Conservation (phyloP, 306 rosid species). For the Rubus idaeus region DNA sequence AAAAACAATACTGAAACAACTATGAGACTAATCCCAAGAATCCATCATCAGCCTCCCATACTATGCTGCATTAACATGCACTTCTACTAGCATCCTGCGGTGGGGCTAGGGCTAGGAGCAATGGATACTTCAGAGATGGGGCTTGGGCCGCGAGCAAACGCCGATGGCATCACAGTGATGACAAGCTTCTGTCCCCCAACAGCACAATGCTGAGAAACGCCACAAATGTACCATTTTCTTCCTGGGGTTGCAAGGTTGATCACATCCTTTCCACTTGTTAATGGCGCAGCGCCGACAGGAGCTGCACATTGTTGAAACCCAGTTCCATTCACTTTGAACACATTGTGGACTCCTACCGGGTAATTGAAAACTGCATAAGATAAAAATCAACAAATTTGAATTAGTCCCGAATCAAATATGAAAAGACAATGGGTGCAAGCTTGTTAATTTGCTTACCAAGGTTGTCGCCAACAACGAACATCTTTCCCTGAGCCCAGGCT, state of each 20-base stretch:
- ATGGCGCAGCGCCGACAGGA: conserved; percentile 2
- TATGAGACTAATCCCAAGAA: not conserved
- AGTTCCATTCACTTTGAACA: conserved; percentile 40
- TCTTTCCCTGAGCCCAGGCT: conserved; percentile 44
- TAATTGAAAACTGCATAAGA: conserved; percentile 43
- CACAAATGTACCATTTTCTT: conserved; percentile 53
- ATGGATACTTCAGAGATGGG: not conserved
- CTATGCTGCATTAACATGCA: not conserved
- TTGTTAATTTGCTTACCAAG: conserved; percentile 30
- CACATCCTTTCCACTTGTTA: conserved; percentile 37
- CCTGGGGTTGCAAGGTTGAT: conserved; percentile 35
- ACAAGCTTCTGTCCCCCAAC: conserved; percentile 39
- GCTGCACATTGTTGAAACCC: conserved; percentile 34
- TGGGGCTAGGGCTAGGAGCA: conserved; percentile 2
- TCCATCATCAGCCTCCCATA: not conserved
- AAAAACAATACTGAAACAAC: not conserved
- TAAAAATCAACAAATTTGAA: not conserved
- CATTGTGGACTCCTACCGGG: conserved; percentile 34
- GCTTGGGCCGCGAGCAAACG: not conserved
- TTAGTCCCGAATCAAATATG: not conserved
- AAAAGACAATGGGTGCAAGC: not conserved
- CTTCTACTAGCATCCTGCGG: not conserved
- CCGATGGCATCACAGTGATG: conserved; percentile 33
- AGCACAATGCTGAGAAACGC: conserved; percentile 33
- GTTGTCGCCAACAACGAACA: conserved; percentile 44